These are phyloP conservation scores for Lithocarpus polystachyus DNA, from an alignment of 306 rosid species.

Conservation along the genomic window DNA sequence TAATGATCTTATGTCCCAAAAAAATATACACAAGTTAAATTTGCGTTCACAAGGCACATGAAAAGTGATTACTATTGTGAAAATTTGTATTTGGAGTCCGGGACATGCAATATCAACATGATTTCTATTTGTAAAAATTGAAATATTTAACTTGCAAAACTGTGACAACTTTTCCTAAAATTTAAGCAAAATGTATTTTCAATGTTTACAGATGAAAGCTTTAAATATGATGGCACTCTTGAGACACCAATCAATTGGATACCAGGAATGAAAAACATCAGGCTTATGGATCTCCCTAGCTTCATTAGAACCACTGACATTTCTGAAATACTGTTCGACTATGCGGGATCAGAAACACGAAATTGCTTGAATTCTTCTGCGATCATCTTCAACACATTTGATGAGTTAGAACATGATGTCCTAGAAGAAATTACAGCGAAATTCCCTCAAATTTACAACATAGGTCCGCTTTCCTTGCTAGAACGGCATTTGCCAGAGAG, in stretches of 20 bases:
- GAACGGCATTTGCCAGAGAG: slow-evolving; percentile 14
- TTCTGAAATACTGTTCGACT: slow-evolving; percentile 38
- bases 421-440: slow-evolving; percentile 30
- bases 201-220: slow-evolving; percentile 27
- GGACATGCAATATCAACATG: background rate
- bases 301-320: slow-evolving; percentile 25
- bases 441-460: slow-evolving; percentile 33
- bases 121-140: background rate
- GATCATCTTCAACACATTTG: slow-evolving; percentile 40
- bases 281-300: slow-evolving; percentile 42
- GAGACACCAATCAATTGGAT: slow-evolving; percentile 35
- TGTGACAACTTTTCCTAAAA: too few species aligned
- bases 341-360: slow-evolving; percentile 20
- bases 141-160: too few species aligned
- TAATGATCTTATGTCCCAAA: too few species aligned
- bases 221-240: slow-evolving; percentile 24
- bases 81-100: too few species aligned
- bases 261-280: slow-evolving; percentile 34
- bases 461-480: slow-evolving; percentile 36
- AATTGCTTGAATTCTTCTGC: slow-evolving; percentile 32
- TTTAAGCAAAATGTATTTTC: background rate
- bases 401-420: slow-evolving; percentile 34
- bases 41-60: too few species aligned
- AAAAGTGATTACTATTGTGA: too few species aligned
- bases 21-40: too few species aligned